Evolutionary conservation across 2,329 filamentous ascomycete species (phyloP), one percentile per base, ranked within the genome.

Genomic region (Sporothrix brunneoviolacea): DNA sequence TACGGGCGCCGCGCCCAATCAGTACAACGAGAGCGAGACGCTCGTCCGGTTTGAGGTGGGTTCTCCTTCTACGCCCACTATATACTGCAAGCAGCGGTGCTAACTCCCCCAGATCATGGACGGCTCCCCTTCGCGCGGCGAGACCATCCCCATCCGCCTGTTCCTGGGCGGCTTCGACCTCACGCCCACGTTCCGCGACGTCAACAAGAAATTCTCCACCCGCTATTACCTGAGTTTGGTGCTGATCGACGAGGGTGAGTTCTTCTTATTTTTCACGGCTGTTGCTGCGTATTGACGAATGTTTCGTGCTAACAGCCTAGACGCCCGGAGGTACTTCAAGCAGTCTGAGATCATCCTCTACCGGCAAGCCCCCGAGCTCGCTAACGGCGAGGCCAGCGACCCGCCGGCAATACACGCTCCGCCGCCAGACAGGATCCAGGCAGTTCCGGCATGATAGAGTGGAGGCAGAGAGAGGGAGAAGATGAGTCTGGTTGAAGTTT

Each of bases 181-280:
- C 56, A 98, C 93, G 4, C 93, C 93, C 15, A 98, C 93, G 12
- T 98, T 98, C 80, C 87, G 93, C 55, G 93, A 98, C 67, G 94
- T 98, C 60, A 98, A 98, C 80, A 98, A 98, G 78, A 98, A 98
- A 72, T 98, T 95, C 70, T 97, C 91, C 22, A 97, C 91, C 33
- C 80, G 93, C 62, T 98, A 98, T 72, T 98, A 98, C 71, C 80
- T 98, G 56, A 96, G 91, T 65, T 73, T 98, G 55, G 93, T 98
- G 19, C 77, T 96, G 59, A 96, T 96, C 59, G 91, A 96, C 63
- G 91, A 96, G 80, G 88, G 88, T 87, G 70, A 38, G 40, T 50
- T 33, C 28, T 38, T 2, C 13, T 37, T 3, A 8, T 19, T 27
- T 12, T 15, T n/a, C 19, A 5, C 8, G 12, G 19, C 10, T 36